Evolutionary conservation across 1,284 basidiomycete species (phyloP).

Genomic region (Crepidotus sp.): DNA sequence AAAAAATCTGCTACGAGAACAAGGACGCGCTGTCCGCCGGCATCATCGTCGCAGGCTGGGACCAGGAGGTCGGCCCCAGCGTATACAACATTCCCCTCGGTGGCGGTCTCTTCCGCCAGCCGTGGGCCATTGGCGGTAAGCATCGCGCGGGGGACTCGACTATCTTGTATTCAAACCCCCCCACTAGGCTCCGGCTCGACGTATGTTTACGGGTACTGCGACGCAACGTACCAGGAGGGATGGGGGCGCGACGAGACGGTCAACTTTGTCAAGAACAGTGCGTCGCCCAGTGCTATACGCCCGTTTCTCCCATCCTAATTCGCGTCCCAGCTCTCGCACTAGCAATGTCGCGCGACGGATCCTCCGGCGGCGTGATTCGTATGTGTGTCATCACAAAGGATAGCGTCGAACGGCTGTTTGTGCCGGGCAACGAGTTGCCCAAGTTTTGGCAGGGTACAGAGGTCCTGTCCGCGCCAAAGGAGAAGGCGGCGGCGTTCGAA

Average conservation of each 20-base stretch:
- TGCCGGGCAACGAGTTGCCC: constrained; percentile 89
- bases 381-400: constrained; percentile 95
- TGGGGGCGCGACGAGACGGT: constrained; percentile 89
- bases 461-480: constrained; percentile 39
- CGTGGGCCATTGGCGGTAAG: constrained; percentile 91
- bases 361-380: constrained; percentile 94
- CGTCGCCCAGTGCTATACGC: constrained; percentile 31
- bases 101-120: constrained; percentile 88
- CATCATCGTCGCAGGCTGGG: constrained; percentile 99
- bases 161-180: constrained; percentile 1
- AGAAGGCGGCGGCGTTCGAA: constrained; percentile 27
- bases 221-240: constrained; percentile 94
- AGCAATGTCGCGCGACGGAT: constrained; percentile 97
- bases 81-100: constrained; percentile 97
- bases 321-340: constrained; percentile 69
- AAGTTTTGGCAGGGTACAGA: constrained; percentile 80
- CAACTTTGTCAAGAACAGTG: constrained; percentile 94
- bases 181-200: constrained; percentile 86
- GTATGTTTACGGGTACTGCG: constrained; percentile 98
- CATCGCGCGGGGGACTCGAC: background rate
- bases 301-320: constrained; percentile 3
- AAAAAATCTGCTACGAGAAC: constrained; percentile 90
- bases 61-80: constrained; percentile 84
- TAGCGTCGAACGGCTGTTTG: constrained; percentile 85
- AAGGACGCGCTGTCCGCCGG: constrained; percentile 87